A percentile compares a stretch with the other conserved stretches of the same genome.
Evolutionary conservation across 352 stramenopile species (phyloP).

Genomic region (Globisporangium nagaii): DNA sequence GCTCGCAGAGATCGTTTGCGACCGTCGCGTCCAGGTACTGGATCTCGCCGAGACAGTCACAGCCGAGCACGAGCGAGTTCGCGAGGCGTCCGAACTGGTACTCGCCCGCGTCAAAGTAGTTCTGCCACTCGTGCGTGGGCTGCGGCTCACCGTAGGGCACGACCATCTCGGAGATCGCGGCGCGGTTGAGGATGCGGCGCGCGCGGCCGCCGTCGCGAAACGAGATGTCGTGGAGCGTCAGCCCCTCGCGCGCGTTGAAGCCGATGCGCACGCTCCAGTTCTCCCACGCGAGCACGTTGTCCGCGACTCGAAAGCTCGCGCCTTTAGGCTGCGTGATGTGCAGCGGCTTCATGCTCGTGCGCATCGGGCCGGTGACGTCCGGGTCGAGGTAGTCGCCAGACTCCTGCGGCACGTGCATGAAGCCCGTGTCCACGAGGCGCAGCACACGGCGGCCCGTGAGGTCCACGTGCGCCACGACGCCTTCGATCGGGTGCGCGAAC

Average conservation of each 20-base stretch:
- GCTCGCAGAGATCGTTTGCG: conserved; percentile 45
- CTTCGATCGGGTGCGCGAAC: conserved; percentile 42
- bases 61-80: conserved; percentile 77
- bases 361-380: conserved; percentile 29
- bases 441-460: conserved; percentile 33
- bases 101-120: conserved; percentile 84
- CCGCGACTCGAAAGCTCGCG: conserved; percentile 61
- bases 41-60: conserved; percentile 81
- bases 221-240: conserved; percentile 67
- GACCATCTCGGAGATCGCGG: conserved; percentile 79
- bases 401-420: conserved; percentile 37
- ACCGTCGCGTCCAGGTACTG: conserved; percentile 79
- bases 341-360: conserved; percentile 50
- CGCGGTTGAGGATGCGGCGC: conserved; percentile 60
- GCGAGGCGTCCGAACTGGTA: conserved; percentile 74
- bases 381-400: conserved; percentile 41
- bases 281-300: conserved; percentile 71
- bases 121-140: conserved; percentile 70
- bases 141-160: conserved; percentile 78
- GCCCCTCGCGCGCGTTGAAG: conserved; percentile 78
- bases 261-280: conserved; percentile 78
- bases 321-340: conserved; percentile 71
- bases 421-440: conserved; percentile 36
- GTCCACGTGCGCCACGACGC: conserved; percentile 39
- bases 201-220: conserved; percentile 35